These are phyloP conservation scores for Peziza echinospora DNA, from an alignment of 495 filamentous ascomycete genomes.

Conservation along the genomic window DNA sequence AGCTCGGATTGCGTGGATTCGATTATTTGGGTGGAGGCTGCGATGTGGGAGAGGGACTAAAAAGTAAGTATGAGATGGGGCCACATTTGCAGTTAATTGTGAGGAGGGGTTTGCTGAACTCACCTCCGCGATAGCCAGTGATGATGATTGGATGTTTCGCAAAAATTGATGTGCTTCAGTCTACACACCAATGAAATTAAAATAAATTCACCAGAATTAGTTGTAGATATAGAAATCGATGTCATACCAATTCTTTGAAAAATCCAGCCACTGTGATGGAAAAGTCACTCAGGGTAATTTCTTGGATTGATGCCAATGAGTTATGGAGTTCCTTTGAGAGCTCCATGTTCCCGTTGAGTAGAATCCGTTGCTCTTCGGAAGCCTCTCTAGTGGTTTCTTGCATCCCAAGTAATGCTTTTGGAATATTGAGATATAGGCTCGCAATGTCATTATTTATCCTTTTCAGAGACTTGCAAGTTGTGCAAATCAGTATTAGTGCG, in stretches of 20 bases:
- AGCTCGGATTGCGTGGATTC: neutral
- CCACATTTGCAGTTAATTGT: neutral
- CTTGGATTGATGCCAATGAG: neutral
- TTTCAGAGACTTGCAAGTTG: neutral
- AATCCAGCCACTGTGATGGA: neutral
- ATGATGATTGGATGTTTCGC: neutral
- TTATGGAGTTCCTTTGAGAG: neutral
- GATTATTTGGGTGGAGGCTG: too few species aligned
- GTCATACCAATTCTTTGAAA: neutral
- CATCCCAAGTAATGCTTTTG: neutral
- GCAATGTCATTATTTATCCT: neutral
- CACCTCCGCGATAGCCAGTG: neutral
- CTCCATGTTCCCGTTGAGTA: neutral
- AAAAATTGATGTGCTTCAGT: neutral
- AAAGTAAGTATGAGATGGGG: neutral
- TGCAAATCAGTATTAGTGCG: too few species aligned
- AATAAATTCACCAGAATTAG: too few species aligned
- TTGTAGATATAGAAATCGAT: neutral
- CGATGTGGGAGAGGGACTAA: neutral
- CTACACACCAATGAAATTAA: too few species aligned
- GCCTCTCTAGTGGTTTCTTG: neutral
- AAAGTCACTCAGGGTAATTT: neutral
- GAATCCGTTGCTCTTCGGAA: neutral
- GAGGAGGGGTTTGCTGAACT: neutral
- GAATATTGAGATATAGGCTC: neutral